Percentiles rank a stretch among this genome's conserved stretches.
Conservation (phyloP, 352 stramenopile genomes). For the Phytopythium oedochilum region DNA sequence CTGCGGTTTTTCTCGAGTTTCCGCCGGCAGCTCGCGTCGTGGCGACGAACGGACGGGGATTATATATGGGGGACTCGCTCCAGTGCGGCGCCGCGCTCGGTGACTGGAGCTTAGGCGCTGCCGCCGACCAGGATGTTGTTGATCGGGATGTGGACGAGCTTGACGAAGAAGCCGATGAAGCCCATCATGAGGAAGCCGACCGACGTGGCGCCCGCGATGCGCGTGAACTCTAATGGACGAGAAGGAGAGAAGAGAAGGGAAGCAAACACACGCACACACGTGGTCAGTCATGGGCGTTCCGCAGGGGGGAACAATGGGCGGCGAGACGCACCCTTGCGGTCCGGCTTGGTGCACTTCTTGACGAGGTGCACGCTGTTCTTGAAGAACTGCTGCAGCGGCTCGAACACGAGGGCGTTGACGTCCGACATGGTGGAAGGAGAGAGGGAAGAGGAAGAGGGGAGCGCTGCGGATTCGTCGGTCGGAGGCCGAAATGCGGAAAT, state of each 20-base stretch:
- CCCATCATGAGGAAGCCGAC: conserved; percentile 99
- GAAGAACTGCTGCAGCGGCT: conserved; percentile 95
- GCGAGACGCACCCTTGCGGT: conserved; percentile 90
- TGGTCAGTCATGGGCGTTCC: too few species aligned
- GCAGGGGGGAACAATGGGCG: too few species aligned
- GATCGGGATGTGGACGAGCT: conserved; percentile 99
- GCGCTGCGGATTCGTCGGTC: background rate
- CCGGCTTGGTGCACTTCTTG: conserved; percentile 99
- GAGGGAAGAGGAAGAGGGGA: background rate
- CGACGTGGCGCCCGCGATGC: conserved; percentile 93
- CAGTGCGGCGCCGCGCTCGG: background rate
- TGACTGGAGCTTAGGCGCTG: conserved; percentile 52
- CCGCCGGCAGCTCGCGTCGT: background rate
- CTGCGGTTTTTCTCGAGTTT: background rate
- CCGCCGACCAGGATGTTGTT: conserved; percentile 99
- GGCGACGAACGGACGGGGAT: background rate
- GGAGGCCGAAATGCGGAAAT: conserved; percentile 4
- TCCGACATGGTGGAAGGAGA: conserved; percentile 59
- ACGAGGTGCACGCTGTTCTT: conserved; percentile 98
- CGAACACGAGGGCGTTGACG: conserved; percentile 92
- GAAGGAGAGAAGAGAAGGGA: background rate
- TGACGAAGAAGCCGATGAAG: conserved; percentile 99
- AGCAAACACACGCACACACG: background rate
- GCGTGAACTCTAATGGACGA: conserved; percentile 91
- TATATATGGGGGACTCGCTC: background rate